A percentile compares a stretch with the other conserved stretches of the same genome.
Evolutionary conservation across 345 rosid species (phyloP).

Genomic region (Pugionium cornutum): DNA sequence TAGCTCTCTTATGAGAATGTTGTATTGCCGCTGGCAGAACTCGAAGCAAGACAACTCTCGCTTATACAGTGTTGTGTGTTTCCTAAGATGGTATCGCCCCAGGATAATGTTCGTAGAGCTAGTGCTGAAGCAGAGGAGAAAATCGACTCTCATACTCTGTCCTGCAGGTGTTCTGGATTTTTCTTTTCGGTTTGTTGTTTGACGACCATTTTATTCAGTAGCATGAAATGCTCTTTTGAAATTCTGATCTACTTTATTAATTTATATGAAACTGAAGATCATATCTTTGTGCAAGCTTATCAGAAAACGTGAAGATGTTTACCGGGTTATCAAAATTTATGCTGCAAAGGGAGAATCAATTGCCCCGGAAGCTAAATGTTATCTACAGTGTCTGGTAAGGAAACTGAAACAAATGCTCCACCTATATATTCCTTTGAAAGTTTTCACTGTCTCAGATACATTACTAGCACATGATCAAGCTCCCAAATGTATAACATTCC

Average conservation of each 20-base stretch:
- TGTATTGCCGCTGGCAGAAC: conserved; percentile 66
- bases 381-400: conserved; percentile 77
- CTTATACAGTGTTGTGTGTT: conserved; percentile 73
- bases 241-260: conserved; percentile 15
- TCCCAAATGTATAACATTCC: not conserved
- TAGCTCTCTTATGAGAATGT: conserved; percentile 78
- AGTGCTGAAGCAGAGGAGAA: conserved; percentile 78
- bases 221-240: conserved; percentile 1
- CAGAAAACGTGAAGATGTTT: conserved; percentile 87
- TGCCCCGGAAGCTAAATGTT: conserved; percentile 58
- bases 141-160: conserved; percentile 60
- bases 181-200: not conserved
- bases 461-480: not conserved
- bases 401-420: conserved; percentile 33
- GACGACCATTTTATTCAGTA: not conserved
- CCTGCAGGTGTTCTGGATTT: conserved; percentile 61
- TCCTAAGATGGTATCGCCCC: conserved; percentile 66
- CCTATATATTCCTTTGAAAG: not conserved
- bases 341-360: conserved; percentile 63
- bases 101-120: conserved; percentile 64
- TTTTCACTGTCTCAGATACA: conserved; percentile 16
- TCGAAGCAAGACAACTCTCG: conserved; percentile 73
- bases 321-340: conserved; percentile 63
- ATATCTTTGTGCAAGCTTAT: conserved; percentile 47
- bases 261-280: conserved; percentile 33